Base-by-base conservation (phyloP, 2,329 filamentous ascomycete genomes). In the Verticillium longisporum region DNA sequence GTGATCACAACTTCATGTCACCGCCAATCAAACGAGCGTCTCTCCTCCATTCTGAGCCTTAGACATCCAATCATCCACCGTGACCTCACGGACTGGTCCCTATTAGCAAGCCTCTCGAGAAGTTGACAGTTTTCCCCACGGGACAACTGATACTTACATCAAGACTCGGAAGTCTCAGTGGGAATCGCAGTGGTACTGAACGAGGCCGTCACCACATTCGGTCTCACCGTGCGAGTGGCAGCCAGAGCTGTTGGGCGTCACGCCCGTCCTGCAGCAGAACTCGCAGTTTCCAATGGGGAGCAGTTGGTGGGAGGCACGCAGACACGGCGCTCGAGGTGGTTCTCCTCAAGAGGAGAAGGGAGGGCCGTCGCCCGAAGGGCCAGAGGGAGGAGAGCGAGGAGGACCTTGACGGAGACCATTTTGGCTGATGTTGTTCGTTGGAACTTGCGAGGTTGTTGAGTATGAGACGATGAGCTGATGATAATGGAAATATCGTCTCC, bases 191-290 rank as follows among this genome's bases (percentile, higher is more conserved):
- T 61, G 61, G 53, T 60, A 55, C 54, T 55, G 54, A 2, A 26
- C 56, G 18, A 38, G 53, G 13, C 61, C 57, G 21, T n/a, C 45
- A 21, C 60, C 60, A 6, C 34, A 33, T 38, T 59, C 59, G 6
- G 45, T 26, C n/a, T 56, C 57, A 14, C 59, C 59, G 57, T 58
- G 57, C 53, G 60, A 59, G 60, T 63, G 61, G 54, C 61, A 61
- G 57, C n/a, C 18, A 11, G 26, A 32, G 60, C 60, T 63, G 60
- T 61, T 56, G n/a, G 61, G 60, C 2, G 31, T 13, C 9, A 61
- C 55, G 2, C 15, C 41, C 3, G 36, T 18, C 32, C 50, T 3
- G 60, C 61, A 63, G 55, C 61, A 63, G 45, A 61, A 61, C 55
- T 61, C 56, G 60, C 61, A 63, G 41, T 57, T 57, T 38, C 57